These are phyloP conservation scores for Lecanicillium sp. DNA, from an alignment of 2,329 filamentous ascomycete genomes.

Conservation along the genomic window DNA sequence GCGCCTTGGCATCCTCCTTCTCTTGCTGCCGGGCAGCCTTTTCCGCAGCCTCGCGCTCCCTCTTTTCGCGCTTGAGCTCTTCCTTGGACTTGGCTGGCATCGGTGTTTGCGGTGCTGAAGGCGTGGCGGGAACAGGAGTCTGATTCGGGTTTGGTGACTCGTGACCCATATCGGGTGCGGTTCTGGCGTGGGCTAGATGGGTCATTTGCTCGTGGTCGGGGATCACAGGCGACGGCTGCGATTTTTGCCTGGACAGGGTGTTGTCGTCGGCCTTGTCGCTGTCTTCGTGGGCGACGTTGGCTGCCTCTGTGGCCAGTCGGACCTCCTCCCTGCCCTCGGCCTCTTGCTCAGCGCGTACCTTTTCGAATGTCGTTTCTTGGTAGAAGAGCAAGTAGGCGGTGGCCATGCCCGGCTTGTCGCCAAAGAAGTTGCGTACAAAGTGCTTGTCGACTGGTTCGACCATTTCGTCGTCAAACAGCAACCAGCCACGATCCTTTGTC, in stretches of 20 bases:
- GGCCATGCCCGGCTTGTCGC: conserved; percentile 82
- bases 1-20: conserved; percentile 39
- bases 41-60: conserved; percentile 51
- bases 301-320: conserved; percentile 49
- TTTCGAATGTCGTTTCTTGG: conserved; percentile 74
- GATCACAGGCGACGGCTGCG: conserved; percentile 40
- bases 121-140: conserved; percentile 16
- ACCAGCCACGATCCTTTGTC: conserved; percentile 90
- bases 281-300: conserved; percentile 47
- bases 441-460: conserved; percentile 96
- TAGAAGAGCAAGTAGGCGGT: conserved; percentile 98
- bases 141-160: conserved; percentile 17
- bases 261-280: conserved; percentile 38
- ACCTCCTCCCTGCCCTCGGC: conserved; percentile 65
- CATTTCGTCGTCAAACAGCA: conserved; percentile 97
- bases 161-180: conserved; percentile 43
- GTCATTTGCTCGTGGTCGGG: conserved; percentile 48
- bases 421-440: conserved; percentile 96
- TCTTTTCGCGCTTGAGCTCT: conserved; percentile 62
- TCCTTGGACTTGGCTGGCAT: conserved; percentile 43
- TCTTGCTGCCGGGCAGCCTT: conserved; percentile 54
- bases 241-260: conserved; percentile 44
- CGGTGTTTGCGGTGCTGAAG: conserved; percentile 9
- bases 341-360: conserved; percentile 71
- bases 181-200: conserved; percentile 59